These are phyloP conservation scores for Ogataea degrootiae DNA, from an alignment of 805 yeast species.

Conservation along the genomic window DNA sequence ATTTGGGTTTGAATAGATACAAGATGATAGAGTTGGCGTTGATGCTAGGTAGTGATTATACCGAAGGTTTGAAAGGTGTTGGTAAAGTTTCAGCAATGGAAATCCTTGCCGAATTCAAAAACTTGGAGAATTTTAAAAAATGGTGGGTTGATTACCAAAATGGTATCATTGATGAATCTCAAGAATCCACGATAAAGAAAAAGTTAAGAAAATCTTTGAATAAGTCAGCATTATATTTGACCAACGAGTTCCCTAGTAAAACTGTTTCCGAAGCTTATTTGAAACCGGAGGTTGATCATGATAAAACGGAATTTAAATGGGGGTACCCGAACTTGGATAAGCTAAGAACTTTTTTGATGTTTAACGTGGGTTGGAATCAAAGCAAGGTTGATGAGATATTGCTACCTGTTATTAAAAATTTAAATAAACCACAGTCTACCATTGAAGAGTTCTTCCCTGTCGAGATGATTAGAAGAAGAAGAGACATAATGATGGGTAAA, in stretches of 20 bases:
- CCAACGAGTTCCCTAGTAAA: constrained; percentile 64
- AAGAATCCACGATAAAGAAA: constrained; percentile 47
- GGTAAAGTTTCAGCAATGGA: constrained; percentile 95
- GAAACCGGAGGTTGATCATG: constrained; percentile 80
- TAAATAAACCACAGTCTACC: constrained; percentile 65
- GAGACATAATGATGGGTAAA: constrained; percentile 50
- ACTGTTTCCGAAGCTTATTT: constrained; percentile 69
- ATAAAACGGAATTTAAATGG: constrained; percentile 78
- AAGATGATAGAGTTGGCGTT: constrained; percentile 77
- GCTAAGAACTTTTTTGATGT: constrained; percentile 63
- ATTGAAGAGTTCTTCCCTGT: constrained; percentile 66
- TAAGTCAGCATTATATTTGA: constrained; percentile 48
- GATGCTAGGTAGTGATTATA: constrained; percentile 90
- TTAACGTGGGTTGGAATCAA: constrained; percentile 75
- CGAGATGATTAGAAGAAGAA: constrained; percentile 43
- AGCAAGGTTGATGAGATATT: constrained; percentile 74
- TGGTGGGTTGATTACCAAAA: constrained; percentile 56
- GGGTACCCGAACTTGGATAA: constrained; percentile 83
- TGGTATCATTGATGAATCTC: constrained; percentile 34
- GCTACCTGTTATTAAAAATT: constrained; percentile 77
- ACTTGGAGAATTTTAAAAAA: constrained; percentile 34
- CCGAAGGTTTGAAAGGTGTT: constrained; percentile 86
- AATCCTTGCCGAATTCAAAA: constrained; percentile 76
- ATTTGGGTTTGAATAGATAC: constrained; percentile 59
- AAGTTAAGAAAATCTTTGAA: constrained; percentile 53